Base-by-base conservation (phyloP, 1,139 yeast genomes). In the Diutina catenulata region DNA sequence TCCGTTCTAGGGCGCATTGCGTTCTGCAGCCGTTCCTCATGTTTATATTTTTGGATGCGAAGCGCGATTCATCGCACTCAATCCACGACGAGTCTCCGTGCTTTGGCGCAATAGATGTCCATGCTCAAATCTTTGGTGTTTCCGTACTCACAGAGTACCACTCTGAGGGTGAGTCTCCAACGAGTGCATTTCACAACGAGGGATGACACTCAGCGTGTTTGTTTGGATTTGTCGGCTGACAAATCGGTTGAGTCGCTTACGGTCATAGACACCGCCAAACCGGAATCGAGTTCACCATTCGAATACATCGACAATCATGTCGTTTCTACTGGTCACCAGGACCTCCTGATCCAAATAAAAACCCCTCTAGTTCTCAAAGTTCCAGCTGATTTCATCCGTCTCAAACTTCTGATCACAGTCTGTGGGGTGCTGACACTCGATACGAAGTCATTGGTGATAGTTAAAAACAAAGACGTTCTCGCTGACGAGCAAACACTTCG, bases 361-460 rank as follows among this genome's bases (percentile, higher is more conserved):
- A 38, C 49, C 4, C 69, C 69, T 10, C 48, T 64, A 36, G 45
- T 64, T 23, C 43, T 60, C 7, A 47, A 52, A 39, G 45, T 61
- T 15, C 52, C 53, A n/a, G 45, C 58, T 0, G 31, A 33, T 7
- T 51, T 45, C 38, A 44, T 44, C 41, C 51, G 48, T 35, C 37
- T 63, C 23, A 61, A 62, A 39, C 42, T 63, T 22, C 55, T 49
- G 39, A 47, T 64, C 13, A 47, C 59, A 2, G 45, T 61, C 10
- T 47, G 41, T 22, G 49, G 52, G 3, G 20, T 25, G 5, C 38
- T 36, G 5, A 35, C 40, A 3, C 33, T 36, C 16, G 37, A 31
- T 4, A 28, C 36, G 23, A 52, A 51, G 31, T 48, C 57, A 10
- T 47, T 63, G 14, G 43, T 59, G 3, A 58, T 62, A 15, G 56